Evolutionary conservation across 805 yeast genomes (phyloP), one percentile per base, ranked within the genome.

Genomic region (Metschnikowia colocasiae): DNA sequence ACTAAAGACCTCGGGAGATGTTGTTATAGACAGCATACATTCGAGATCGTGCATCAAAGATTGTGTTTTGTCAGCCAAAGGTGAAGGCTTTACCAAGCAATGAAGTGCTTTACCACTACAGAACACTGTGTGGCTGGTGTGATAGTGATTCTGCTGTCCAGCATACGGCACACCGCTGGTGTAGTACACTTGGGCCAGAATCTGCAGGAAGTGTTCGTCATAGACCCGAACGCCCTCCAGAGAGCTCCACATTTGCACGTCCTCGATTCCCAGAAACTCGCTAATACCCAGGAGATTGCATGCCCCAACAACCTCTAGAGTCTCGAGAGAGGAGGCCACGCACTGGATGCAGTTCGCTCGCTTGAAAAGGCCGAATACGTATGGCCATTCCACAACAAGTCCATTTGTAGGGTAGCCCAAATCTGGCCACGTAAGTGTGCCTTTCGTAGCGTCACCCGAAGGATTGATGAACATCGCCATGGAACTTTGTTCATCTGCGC

Each of bases 391-490:
- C 3, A 70, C 55, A 1, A 53, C 62, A 12, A 70, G 46, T 1
- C 73, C 71, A 12, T 61, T 57, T 0, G 58, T 52, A 5, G 75
- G 75, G 40, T 67, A 68, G 3, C 75, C 74, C 4, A 51, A 43
- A 13, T 58, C 64, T 0, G 60, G 47, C 74, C 76, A 71, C 8
- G 69, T 56, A 16, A 73, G 49, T 2, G 75, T 73, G 3, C 76
- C 75, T 47, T 75, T 53, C 1, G 73, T 69, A 2, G 66, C 74
- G 45, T 71, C 74, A 1, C 76, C 76, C 13, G 51, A 39, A 0
- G 65, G 54, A 46, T 70, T 63, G 22, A 69, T 61, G 47, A 73
- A 69, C 76, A 71, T 70, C 7, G 71, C 71, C 52, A 71, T 64
- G 1, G 75, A 63, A 1, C 68, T 62, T 6, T 51, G 32, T 5